Percentiles rank a stretch among this genome's conserved stretches.
Conservation (phyloP, 2,329 filamentous ascomycete genomes). For the Bipolaris cookei region DNA sequence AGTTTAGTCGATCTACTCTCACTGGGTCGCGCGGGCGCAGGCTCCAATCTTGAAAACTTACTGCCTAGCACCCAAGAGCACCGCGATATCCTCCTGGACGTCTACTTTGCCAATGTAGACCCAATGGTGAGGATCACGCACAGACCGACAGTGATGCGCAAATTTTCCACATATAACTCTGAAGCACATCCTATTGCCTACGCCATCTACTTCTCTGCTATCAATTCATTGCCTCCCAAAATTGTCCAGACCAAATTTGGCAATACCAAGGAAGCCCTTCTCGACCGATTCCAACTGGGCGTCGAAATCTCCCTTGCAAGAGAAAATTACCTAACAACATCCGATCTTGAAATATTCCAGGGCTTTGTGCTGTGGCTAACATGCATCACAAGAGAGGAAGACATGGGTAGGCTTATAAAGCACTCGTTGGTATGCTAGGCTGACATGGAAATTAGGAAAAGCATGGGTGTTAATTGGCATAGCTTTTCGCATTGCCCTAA, state of each 20-base stretch:
- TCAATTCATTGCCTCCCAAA: conserved; percentile 43
- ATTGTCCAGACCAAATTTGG: conserved; percentile 41
- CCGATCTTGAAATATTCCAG: conserved; percentile 47
- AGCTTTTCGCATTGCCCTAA: conserved; percentile 46
- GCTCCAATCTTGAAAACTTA: conserved; percentile 35
- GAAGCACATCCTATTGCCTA: conserved; percentile 45
- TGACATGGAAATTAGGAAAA: conserved; percentile 34
- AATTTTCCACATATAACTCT: conserved; percentile 34
- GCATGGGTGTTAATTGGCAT: conserved; percentile 48
- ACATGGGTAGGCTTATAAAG: conserved; percentile 40
- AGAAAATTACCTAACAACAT: conserved; percentile 48
- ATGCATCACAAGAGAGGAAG: conserved; percentile 48
- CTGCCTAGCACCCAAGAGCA: conserved; percentile 41
- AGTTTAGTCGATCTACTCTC: conserved; percentile 43
- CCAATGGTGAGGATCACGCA: conserved; percentile 48
- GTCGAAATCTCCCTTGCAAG: conserved; percentile 46
- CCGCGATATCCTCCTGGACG: conserved; percentile 42
- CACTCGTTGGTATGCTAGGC: not conserved
- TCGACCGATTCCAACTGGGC: conserved; percentile 44
- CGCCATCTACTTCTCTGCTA: conserved; percentile 47
- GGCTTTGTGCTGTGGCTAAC: conserved; percentile 48
- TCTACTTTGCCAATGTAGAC: conserved; percentile 48
- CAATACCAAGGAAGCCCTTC: conserved; percentile 41
- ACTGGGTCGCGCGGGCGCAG: conserved; percentile 38
- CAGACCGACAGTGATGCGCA: conserved; percentile 40